These are phyloP conservation scores for Fusarium veterinarium DNA, from an alignment of 2,329 filamentous ascomycete genomes.

Conservation along the genomic window DNA sequence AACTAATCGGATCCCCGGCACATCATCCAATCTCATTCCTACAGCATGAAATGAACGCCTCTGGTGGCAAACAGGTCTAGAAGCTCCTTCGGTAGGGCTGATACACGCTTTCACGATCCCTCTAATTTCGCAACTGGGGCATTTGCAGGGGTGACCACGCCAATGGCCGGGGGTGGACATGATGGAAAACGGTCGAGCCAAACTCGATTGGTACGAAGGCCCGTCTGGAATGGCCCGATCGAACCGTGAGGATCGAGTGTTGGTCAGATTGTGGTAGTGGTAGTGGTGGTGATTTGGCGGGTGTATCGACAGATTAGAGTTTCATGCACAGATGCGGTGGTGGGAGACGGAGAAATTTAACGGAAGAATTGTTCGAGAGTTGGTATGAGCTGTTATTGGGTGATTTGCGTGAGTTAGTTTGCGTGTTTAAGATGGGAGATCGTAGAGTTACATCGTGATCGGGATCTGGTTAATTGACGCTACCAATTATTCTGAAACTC, in stretches of 20 bases:
- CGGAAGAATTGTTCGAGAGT: not conserved
- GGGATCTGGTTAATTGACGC: not conserved
- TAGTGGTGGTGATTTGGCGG: not conserved
- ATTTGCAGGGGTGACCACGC: conserved; percentile 2
- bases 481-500: conserved; percentile 1
- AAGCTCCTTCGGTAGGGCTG: conserved; percentile 45
- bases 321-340: not conserved
- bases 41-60: conserved; percentile 5
- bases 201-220: conserved; percentile 8
- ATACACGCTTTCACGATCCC: conserved; percentile 34
- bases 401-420: too few relatives aligned
- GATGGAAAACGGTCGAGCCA: conserved; percentile 21
- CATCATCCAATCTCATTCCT: conserved; percentile 24
- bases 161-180: conserved; percentile 11
- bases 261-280: conserved; percentile 1
- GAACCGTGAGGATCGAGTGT: conserved; percentile 9
- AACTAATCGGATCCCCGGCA: conserved; percentile 15
- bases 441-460: conserved; percentile 15
- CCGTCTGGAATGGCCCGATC: conserved; percentile 37
- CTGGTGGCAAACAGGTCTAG: conserved; percentile 17
- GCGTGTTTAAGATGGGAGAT: not conserved
- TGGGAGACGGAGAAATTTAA: not conserved
- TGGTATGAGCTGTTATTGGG: not conserved
- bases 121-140: conserved; percentile 41
- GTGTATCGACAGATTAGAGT: not conserved